Base-by-base conservation (phyloP, 305 asterid genomes). In the Fraxinus angustifolia region DNA sequence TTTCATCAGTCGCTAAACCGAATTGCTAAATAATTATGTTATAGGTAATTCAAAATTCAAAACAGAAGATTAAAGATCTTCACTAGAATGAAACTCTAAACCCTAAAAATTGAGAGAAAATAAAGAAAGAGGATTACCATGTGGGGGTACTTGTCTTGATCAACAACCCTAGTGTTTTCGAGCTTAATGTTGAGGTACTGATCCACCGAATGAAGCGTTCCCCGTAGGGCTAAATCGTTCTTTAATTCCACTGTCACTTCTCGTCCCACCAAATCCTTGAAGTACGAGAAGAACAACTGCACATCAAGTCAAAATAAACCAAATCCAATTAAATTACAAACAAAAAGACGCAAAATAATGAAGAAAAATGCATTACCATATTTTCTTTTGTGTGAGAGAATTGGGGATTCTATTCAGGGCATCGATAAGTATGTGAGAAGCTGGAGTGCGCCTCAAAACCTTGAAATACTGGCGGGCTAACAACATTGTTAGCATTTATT, bases 221-320 rank as follows among this genome's bases (percentile, higher is more conserved):
- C 98, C 79, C 95, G 85, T 75, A 96, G 94, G 0, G 98, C 98
- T 83, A 96, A 91, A 88, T 96, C 99, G 80, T 96, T 96, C 97
- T 96, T 94, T 82, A 96, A 84, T 88, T 96, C 99, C 71, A 96
- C 99, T 4, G 98, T 94, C 77, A 96, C 99, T 90, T 96, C 99
- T 81, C 97, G 86, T 28, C 99, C 99, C 73, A 96, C 99, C 90
- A 96, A 87, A 80, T 94, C 98, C 95, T 94, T 96, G 94, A 94
- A 96, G 78, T 96, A 96, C 80, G 99, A 96, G 92, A 96, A 96
- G 87, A 94, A 94, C 93, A 94, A 88, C 98, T 94, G 93, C 90
- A 87, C 70, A 82, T 71, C 23, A 62, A 38, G 62, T 75, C 77
- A 73, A 38, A 75, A 38, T 28, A 48, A 56, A 30, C 10, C 6